Evolutionary conservation across 352 stramenopile genomes (phyloP), one percentile per base, ranked within the genome.

Genomic region (Aphanomyces astaci): DNA sequence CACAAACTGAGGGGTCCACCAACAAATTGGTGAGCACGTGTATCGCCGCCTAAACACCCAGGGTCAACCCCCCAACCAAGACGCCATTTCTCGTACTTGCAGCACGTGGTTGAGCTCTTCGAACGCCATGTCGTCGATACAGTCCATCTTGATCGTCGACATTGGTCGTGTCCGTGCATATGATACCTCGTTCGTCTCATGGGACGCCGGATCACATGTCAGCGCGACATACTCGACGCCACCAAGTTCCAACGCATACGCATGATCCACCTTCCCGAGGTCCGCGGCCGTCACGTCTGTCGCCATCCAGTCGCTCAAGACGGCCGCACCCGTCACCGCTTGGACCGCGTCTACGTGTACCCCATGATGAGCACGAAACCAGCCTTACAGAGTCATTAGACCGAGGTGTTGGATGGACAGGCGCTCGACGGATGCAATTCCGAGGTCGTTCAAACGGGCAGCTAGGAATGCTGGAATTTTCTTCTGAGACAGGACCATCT

Each of bases 401-500:
- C 54, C 54, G 3, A 63, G 46, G 54, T 63, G 54, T 17, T 25
- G 30, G 32, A 63, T 63, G 4, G 54, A 63, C 13, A 63, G 24
- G 25, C 54, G 54, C 19, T 63, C 54, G 28, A 63, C 27, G 24
- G 30, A 28, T n/a, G 30, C 30, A 7, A 63, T 63, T 15, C 54
- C 15, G 40, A 19, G 30, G 25, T 45, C 17, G 28, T 9, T n/a
- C 15, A 63, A 48, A 30, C 24, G 31, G 15, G 30, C 19, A 17
- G 33, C 33, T 2, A 63, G 31, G 2, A 27, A 25, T 32, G 33
- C 1, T 19, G 54, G 54, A 19, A 63, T 63, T n/a, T 63, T 63
- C 54, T 49, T 63, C 22, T 63, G 54, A n/a, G 54, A 63, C 4
- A 63, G 54, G 15, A 63, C 54, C 28, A 63, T 30, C 9, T 45